Conservation (phyloP, 805 yeast genomes). For the Ogataea minuta region DNA sequence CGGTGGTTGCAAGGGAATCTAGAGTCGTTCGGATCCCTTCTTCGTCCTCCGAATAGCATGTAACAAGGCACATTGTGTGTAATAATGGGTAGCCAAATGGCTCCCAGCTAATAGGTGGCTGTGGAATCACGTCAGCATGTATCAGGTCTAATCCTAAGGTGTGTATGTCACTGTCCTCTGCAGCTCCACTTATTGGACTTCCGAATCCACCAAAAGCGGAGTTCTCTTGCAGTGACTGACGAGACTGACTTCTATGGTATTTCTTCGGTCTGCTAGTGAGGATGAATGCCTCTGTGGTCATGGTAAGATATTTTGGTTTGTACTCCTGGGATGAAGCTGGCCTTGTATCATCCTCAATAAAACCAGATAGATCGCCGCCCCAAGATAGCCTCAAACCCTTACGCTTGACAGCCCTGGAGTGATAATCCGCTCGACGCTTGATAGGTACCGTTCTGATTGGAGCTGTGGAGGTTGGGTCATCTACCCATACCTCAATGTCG, state of each 20-base stretch:
- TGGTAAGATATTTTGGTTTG: slow-evolving; percentile 52
- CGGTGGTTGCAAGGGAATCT: slow-evolving; percentile 93
- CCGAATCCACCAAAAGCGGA: slow-evolving; percentile 28
- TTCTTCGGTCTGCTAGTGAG: slow-evolving; percentile 20
- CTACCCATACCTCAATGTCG: slow-evolving; percentile 83
- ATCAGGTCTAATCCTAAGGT: slow-evolving; percentile 58
- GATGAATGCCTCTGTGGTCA: slow-evolving; percentile 58
- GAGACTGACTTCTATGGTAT: slow-evolving; percentile 12
- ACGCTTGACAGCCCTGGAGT: slow-evolving; percentile 30
- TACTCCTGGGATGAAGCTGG: slow-evolving; percentile 26
- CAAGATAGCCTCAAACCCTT: slow-evolving; percentile 38
- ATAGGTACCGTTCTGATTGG: slow-evolving; percentile 52
- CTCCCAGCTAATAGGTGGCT: slow-evolving; percentile 85
- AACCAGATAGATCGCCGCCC: slow-evolving; percentile 38
- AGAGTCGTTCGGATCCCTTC: slow-evolving; percentile 82
- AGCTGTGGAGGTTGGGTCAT: slow-evolving; percentile 51
- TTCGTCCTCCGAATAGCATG: slow-evolving; percentile 93
- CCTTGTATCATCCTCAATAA: slow-evolving; percentile 17
- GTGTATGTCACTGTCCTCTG: slow-evolving; percentile 38
- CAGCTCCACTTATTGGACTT: slow-evolving; percentile 16
- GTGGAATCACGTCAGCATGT: slow-evolving; percentile 81
- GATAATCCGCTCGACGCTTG: slow-evolving; percentile 50
- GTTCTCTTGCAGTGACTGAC: slow-evolving; percentile 13
- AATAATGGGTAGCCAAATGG: slow-evolving; percentile 82
- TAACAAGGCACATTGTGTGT: slow-evolving; percentile 73